These are phyloP conservation scores for Elsinoe ampelina DNA, from an alignment of 2,329 filamentous ascomycete species.

Conservation along the genomic window DNA sequence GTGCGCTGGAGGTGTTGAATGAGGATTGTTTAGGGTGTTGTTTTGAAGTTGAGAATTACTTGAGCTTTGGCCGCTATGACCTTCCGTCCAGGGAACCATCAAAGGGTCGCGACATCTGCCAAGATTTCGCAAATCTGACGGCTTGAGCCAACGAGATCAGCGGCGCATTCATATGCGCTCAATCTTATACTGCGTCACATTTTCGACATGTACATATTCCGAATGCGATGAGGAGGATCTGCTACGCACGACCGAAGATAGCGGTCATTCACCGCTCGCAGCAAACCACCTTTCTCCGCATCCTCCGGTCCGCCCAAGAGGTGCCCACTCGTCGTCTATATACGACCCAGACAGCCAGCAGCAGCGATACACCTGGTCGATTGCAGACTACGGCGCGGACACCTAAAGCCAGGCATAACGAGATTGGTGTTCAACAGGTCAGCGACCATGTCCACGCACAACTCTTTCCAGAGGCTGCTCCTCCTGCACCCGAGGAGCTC, in stretches of 20 bases:
- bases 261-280: conserved; percentile 26
- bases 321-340: conserved; percentile 10
- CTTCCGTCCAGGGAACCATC: background rate
- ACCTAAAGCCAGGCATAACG: conserved; percentile 67
- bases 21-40: too few relatives aligned
- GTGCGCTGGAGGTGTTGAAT: too few relatives aligned
- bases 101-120: background rate
- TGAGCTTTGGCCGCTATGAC: too few relatives aligned
- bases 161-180: background rate
- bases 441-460: conserved; percentile 75
- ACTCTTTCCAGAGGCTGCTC: conserved; percentile 56
- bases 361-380: conserved; percentile 12
- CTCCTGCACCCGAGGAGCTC: conserved; percentile 51
- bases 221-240: conserved; percentile 26
- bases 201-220: background rate
- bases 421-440: conserved; percentile 89
- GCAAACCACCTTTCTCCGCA: conserved; percentile 28
- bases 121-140: conserved; percentile 8
- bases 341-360: conserved; percentile 14
- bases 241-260: conserved; percentile 23
- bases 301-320: conserved; percentile 22
- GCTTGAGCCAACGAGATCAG: background rate
- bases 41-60: too few relatives aligned
- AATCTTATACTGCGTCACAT: background rate
- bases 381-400: conserved; percentile 27